Percentiles rank a stretch among this genome's conserved stretches.
phyloP scores from a whole-genome alignment of 352 stramenopile species.

The Phytophthora constricta region DNA sequence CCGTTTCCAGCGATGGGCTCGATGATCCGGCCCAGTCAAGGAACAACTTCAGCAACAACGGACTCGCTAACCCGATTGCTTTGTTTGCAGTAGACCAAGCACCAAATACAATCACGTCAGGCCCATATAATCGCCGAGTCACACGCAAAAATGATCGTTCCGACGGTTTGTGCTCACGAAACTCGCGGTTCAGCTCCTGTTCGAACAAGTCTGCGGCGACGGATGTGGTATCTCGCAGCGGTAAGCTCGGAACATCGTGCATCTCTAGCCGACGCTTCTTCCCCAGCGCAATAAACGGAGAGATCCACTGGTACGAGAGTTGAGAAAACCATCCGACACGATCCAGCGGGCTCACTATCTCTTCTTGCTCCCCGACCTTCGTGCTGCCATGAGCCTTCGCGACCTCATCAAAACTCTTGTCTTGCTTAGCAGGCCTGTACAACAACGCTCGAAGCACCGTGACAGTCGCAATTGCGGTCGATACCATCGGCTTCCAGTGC shows the following conservation, averaged over 20 bases:
- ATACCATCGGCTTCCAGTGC: conserved; percentile 15
- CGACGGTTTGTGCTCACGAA: conserved; percentile 37
- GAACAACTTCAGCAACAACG: conserved; percentile 83
- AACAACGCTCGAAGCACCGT: conserved; percentile 20
- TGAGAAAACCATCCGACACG: conserved; percentile 58
- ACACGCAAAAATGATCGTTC: conserved; percentile 59
- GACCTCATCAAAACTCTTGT: background rate
- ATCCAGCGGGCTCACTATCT: conserved; percentile 55
- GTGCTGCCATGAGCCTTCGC: background rate
- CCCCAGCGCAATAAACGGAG: conserved; percentile 65
- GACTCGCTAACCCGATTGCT: conserved; percentile 64
- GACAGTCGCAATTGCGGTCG: background rate
- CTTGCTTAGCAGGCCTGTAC: background rate
- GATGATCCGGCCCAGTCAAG: conserved; percentile 70
- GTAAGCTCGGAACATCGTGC: conserved; percentile 63
- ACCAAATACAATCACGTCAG: conserved; percentile 61
- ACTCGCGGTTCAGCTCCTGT: conserved; percentile 45
- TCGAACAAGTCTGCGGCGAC: conserved; percentile 55
- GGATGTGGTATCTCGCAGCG: conserved; percentile 52
- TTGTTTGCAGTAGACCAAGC: conserved; percentile 83
- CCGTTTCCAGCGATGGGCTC: conserved; percentile 42
- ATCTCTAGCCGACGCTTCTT: conserved; percentile 63
- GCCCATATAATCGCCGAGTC: conserved; percentile 55
- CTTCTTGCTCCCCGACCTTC: background rate
- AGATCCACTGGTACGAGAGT: conserved; percentile 74